phyloP scores from a whole-genome alignment of 495 filamentous ascomycete species.

The Penicillium manginii region DNA sequence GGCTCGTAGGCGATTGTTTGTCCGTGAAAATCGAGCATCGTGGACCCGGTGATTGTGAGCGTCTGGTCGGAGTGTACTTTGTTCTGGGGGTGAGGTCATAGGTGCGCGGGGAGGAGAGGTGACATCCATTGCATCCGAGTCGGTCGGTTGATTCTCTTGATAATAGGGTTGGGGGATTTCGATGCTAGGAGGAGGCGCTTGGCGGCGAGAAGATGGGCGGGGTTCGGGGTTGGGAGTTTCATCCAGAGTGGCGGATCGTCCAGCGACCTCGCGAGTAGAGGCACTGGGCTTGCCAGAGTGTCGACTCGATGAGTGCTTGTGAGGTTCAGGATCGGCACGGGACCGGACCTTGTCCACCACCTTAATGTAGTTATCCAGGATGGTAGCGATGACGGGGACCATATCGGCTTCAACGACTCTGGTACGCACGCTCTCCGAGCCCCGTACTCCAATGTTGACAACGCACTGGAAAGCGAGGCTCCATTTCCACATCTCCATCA shows the following conservation, averaged over 20 bases:
- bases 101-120: slow-evolving; percentile 70
- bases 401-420: slow-evolving; percentile 98
- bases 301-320: slow-evolving; percentile 52
- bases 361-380: slow-evolving; percentile 97
- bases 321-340: slow-evolving; percentile 72
- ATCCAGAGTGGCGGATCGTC: slow-evolving; percentile 36
- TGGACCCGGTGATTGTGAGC: slow-evolving; percentile 55
- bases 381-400: slow-evolving; percentile 98
- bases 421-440: slow-evolving; percentile 90
- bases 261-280: slow-evolving; percentile 28
- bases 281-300: slow-evolving; percentile 41
- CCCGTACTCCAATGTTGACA: slow-evolving; percentile 96
- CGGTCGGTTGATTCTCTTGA: slow-evolving; percentile 51
- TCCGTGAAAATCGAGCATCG: slow-evolving; percentile 56
- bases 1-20: slow-evolving; percentile 52
- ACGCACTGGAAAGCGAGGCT: slow-evolving; percentile 98
- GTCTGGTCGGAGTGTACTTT: slow-evolving; percentile 65
- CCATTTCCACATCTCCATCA: slow-evolving; percentile 99
- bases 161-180: slow-evolving; percentile 68
- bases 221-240: slow-evolving; percentile 48
- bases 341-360: slow-evolving; percentile 89
- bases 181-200: slow-evolving; percentile 72
- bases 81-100: slow-evolving; percentile 74
- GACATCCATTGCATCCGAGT: slow-evolving; percentile 58
- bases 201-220: slow-evolving; percentile 60